Percentiles rank a stretch among this genome's conserved stretches.
Evolutionary conservation across 2,329 filamentous ascomycete species (phyloP).

Genomic region (Epichloe festucae): DNA sequence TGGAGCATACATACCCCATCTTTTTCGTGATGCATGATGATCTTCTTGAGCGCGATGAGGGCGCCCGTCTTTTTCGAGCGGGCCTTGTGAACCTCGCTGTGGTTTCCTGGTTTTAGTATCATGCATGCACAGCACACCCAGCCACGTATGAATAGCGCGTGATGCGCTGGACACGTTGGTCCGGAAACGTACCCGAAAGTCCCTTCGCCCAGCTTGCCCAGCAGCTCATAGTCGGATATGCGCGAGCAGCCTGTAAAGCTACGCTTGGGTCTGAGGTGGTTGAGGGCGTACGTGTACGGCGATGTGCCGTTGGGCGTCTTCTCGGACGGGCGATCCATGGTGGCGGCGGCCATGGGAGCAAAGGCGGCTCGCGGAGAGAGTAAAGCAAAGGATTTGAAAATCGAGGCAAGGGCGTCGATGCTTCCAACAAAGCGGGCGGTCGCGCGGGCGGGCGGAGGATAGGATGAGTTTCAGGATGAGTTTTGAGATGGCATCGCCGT

Average conservation of each 20-base stretch:
- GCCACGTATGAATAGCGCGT: no score
- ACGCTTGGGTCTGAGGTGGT: constrained; percentile 38
- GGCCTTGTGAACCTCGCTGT: constrained; percentile 81
- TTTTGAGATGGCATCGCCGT: no score
- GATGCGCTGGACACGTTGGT: background rate
- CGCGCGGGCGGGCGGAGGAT: no score
- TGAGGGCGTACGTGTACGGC: constrained; percentile 43
- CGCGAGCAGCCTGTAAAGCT: constrained; percentile 77
- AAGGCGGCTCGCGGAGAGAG: no score
- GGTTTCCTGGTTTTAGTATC: background rate
- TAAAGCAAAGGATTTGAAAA: no score
- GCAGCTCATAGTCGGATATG: constrained; percentile 66
- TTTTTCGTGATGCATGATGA: constrained; percentile 98
- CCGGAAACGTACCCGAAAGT: constrained; percentile 66
- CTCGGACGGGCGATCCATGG: constrained; percentile 20
- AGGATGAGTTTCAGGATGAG: no score
- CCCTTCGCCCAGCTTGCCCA: constrained; percentile 81
- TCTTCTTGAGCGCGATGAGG: constrained; percentile 89
- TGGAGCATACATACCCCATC: constrained; percentile 54
- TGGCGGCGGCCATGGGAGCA: background rate
- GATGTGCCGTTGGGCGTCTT: constrained; percentile 29
- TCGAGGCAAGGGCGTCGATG: no score
- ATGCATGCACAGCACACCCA: no score
- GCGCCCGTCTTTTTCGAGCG: constrained; percentile 60
- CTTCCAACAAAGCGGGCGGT: no score